These are phyloP conservation scores for Papiliotrema terrestris DNA, from an alignment of 1,284 basidiomycete species.

Conservation along the genomic window DNA sequence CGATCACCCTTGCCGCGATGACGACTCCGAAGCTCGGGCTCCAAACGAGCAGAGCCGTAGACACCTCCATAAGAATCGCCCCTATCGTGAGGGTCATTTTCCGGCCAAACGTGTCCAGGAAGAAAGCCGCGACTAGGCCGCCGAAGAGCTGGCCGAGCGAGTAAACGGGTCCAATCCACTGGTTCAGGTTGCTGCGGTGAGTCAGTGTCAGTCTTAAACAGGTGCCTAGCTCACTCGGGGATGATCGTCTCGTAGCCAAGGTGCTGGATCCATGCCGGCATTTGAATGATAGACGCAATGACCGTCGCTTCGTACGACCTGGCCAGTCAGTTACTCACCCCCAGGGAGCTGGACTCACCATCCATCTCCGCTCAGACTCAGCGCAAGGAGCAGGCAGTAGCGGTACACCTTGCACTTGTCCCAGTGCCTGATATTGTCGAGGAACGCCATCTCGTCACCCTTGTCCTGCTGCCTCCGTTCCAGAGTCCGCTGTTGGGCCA, in stretches of 20 bases:
- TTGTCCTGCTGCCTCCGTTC: not conserved
- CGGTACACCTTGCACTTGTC: constrained; percentile 21
- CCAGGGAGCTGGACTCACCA: constrained; percentile 14
- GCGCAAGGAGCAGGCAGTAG: constrained; percentile 19
- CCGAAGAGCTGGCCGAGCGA: constrained; percentile 26
- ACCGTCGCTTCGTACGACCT: constrained; percentile 28
- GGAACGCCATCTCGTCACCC: constrained; percentile 15
- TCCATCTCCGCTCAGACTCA: constrained; percentile 23
- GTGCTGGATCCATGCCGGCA: constrained; percentile 21
- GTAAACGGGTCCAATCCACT: constrained; percentile 32
- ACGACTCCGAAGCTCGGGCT: constrained; percentile 16
- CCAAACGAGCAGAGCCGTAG: constrained; percentile 23
- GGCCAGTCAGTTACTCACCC: too few relatives aligned
- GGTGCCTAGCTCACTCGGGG: constrained; percentile 13
- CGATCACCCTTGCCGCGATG: constrained; percentile 25
- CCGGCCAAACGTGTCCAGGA: constrained; percentile 25
- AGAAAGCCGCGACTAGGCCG: constrained; percentile 23
- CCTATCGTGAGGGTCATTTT: constrained; percentile 19
- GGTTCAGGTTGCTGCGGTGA: constrained; percentile 13
- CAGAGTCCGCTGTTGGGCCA: not conserved
- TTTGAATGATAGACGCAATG: constrained; percentile 25
- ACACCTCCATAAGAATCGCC: constrained; percentile 20
- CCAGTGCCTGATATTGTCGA: constrained; percentile 24
- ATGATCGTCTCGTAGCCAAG: constrained; percentile 20
- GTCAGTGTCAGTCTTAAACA: not conserved